phyloP scores from a whole-genome alignment of 2,329 filamentous ascomycete genomes.

The Stachybotrys chlorohalonatus region DNA sequence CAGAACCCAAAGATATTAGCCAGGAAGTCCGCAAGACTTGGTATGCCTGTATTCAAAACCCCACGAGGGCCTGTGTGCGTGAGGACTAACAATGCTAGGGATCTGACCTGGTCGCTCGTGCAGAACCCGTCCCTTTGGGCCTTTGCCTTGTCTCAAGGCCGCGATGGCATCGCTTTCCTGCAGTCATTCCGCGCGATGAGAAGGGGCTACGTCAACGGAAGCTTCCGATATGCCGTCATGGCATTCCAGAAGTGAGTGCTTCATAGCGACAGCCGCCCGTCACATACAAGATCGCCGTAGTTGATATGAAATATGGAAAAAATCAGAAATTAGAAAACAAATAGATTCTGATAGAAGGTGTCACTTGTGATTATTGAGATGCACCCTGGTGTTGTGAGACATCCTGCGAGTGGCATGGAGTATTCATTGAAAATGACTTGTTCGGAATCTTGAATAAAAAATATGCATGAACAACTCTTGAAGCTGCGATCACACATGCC shows the following conservation, averaged over 20 bases:
- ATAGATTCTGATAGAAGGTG: no score
- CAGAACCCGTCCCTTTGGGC: conserved; percentile 53
- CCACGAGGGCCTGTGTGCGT: neutral
- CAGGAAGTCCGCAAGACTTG: conserved; percentile 50
- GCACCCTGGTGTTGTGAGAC: no score
- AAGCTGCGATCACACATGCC: no score
- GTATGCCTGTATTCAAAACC: conserved; percentile 23
- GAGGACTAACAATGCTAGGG: conserved; percentile 27
- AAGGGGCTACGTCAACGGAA: conserved; percentile 48
- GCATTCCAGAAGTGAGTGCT: conserved; percentile 35
- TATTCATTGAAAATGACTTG: no score
- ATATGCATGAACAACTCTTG: no score
- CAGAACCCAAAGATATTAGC: conserved; percentile 46
- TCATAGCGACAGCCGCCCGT: no score
- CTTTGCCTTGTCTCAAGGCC: conserved; percentile 49
- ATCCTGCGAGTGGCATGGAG: no score
- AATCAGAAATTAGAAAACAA: no score
- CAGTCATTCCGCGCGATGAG: conserved; percentile 54
- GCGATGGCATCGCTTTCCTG: conserved; percentile 51
- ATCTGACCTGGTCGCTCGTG: conserved; percentile 52
- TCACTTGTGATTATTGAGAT: no score
- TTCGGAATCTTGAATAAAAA: no score
- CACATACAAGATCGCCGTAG: no score
- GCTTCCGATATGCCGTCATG: conserved; percentile 50
- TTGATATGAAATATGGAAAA: no score